Evolutionary conservation across 345 rosid species (phyloP).

Genomic region (Hibiscus syriacus): DNA sequence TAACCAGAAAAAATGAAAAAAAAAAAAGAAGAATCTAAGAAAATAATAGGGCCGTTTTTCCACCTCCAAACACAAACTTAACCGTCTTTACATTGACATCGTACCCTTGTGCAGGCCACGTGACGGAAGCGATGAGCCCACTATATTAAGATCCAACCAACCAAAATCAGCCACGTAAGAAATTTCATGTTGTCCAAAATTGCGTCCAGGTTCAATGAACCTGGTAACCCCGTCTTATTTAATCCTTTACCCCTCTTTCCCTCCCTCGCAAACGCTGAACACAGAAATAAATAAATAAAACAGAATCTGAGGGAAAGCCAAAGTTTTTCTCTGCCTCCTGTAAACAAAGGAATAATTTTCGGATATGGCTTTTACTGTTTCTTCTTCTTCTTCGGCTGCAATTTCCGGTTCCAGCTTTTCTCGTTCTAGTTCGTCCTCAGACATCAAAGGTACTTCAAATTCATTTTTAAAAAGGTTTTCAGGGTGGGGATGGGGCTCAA

Average conservation of each 20-base stretch:
- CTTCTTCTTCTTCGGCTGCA: constrained; percentile 39
- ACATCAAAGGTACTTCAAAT: constrained; percentile 33
- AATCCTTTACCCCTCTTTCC: constrained; percentile 15
- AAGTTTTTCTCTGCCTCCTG: background rate
- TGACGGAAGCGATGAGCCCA: constrained; percentile 41
- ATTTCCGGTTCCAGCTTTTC: constrained; percentile 31
- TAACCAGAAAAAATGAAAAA: background rate
- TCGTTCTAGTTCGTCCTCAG: constrained; percentile 27
- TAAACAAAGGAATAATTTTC: background rate
- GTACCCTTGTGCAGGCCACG: constrained; percentile 22
- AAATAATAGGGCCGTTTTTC: background rate
- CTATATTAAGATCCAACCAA: constrained; percentile 15
- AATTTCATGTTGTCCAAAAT: background rate
- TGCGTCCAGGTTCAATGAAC: constrained; percentile 54
- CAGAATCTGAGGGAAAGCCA: background rate
- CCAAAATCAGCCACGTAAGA: constrained; percentile 24
- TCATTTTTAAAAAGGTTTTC: background rate
- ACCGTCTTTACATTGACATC: background rate
- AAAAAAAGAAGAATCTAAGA: background rate
- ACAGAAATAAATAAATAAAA: background rate
- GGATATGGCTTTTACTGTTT: constrained; percentile 37
- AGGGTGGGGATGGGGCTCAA: too few species aligned
- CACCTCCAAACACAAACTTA: background rate
- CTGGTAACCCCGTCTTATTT: constrained; percentile 28
- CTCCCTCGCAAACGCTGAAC: background rate